phyloP scores from a whole-genome alignment of 73 alveolate genomes.

The Tetrahymena thermophila region DNA sequence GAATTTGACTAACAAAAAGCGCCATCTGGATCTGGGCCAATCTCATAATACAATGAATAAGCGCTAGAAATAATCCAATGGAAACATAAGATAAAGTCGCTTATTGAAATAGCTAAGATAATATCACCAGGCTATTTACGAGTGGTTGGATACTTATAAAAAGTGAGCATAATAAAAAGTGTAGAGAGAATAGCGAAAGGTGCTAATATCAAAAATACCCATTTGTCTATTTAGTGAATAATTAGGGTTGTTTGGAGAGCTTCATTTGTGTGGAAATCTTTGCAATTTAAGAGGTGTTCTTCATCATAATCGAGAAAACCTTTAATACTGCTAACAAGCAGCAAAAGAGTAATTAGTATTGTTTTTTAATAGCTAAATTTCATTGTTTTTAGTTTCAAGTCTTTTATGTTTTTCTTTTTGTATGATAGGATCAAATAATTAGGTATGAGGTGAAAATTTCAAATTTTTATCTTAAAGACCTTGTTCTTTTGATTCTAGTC shows the following conservation, averaged over 20 bases:
- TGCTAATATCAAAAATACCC: constrained; percentile 5
- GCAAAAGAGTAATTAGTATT: not conserved
- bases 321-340: not conserved
- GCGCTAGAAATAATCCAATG: constrained; percentile 28
- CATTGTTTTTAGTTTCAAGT: not conserved
- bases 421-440: not conserved
- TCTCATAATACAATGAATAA: not conserved
- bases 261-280: not conserved
- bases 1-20: constrained; percentile 18
- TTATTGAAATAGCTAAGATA: constrained; percentile 19
- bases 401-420: not conserved
- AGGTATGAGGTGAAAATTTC: not conserved
- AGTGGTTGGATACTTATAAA: constrained; percentile 22
- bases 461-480: not conserved
- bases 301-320: not conserved
- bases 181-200: constrained; percentile 41
- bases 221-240: not conserved
- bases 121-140: constrained; percentile 41
- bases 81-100: constrained; percentile 23
- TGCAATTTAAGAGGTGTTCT: not conserved
- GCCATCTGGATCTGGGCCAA: constrained; percentile 10
- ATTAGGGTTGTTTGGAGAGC: not conserved
- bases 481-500: too few relatives aligned
- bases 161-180: constrained; percentile 16
- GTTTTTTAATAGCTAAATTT: not conserved